Evolutionary conservation across 768 basidiomycete species (phyloP), one percentile per base, ranked within the genome.

Genomic region (Dendrothele bispora): DNA sequence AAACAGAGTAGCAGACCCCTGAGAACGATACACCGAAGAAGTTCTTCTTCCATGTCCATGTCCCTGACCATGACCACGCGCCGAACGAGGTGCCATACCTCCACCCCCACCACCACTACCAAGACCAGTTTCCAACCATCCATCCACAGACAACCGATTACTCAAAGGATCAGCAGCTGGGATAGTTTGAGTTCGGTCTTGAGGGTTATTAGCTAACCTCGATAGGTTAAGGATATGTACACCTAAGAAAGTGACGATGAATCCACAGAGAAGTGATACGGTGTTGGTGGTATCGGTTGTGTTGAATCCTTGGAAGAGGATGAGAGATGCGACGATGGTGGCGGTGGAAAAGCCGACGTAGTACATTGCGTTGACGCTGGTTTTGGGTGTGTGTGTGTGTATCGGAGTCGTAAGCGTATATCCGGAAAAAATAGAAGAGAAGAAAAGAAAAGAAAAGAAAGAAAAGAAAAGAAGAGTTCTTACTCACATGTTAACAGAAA

Each of bases 281-380:
- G 91, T 92, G 63, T 92, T 90, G 20, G 80, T 78, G 11, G 80
- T 84, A 50, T 82, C 84, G 22, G 84, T 82, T 5, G 92, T 98
- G 70, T 98, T 93, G 75, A 98, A 88, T 0, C 97, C 97, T 73
- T 94, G 89, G 79, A 98, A 98, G 52, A 99, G 80, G 58, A 99
- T 95, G 50, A 97, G 79, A 51, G 93, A 97, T 0, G 97, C 93
- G 35, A 97, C 75, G 61, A 95, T 88, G 39, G 95, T 98, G 4
- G 88, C 86, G 2, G 90, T 89, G 15, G 92, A 91, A 72, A 99
- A 99, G 64, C 91, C 87, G 65, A 98, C 95, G 61, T 94, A 98
- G 70, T 98, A 98, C 75, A 97, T 88, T 1, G 95, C 95, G 64
- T 98, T 98, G 43, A 98, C 95, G 40, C 93, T 95, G 55, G 18